These are phyloP conservation scores for Aspergillus piperis DNA, from an alignment of 2,329 filamentous ascomycete genomes.

Conservation along the genomic window DNA sequence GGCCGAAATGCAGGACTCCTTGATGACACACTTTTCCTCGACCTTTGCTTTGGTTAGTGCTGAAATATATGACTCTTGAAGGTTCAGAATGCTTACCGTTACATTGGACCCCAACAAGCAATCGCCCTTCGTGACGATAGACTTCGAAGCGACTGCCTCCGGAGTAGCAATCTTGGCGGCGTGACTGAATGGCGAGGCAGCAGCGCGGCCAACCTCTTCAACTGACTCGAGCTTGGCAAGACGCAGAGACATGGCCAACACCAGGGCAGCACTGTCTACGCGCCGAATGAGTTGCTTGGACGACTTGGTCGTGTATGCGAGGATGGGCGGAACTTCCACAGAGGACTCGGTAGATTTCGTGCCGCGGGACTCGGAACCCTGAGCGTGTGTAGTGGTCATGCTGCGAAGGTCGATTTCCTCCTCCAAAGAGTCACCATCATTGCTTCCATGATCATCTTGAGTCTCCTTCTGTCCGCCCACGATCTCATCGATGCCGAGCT, in stretches of 20 bases:
- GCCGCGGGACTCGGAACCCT: conserved; percentile 21
- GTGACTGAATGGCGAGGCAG: conserved; percentile 74
- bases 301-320: conserved; percentile 65
- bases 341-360: conserved; percentile 32
- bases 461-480: conserved; percentile 48
- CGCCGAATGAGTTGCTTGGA: conserved; percentile 73
- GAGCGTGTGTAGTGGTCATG: conserved; percentile 53
- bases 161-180: conserved; percentile 78
- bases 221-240: conserved; percentile 77
- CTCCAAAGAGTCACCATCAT: conserved; percentile 47
- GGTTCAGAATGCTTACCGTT: conserved; percentile 61
- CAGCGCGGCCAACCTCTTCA: conserved; percentile 60
- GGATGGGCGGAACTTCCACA: conserved; percentile 64
- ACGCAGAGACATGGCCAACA: conserved; percentile 78
- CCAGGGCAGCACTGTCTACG: conserved; percentile 81
- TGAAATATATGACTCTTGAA: background rate
- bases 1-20: conserved; percentile 84
- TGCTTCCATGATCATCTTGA: conserved; percentile 38
- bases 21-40: conserved; percentile 77
- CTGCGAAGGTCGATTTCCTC: conserved; percentile 57
- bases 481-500: conserved; percentile 71
- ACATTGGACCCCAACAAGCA: conserved; percentile 86
- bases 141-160: conserved; percentile 74
- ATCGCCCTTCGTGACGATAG: conserved; percentile 79
- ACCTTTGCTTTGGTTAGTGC: background rate